phyloP scores from a whole-genome alignment of 768 basidiomycete species.

The Chiua virens region DNA sequence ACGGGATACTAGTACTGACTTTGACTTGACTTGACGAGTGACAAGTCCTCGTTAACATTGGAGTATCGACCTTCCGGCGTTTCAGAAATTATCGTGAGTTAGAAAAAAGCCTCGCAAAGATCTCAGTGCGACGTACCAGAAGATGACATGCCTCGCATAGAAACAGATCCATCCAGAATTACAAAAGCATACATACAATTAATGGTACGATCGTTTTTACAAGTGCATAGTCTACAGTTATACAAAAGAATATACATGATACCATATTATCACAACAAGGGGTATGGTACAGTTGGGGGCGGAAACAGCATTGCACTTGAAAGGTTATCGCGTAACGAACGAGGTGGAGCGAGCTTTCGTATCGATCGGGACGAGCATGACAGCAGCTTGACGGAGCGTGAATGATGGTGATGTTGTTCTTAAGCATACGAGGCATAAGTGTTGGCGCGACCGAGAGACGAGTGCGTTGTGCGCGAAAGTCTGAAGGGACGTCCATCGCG shows the following conservation, averaged over 20 bases:
- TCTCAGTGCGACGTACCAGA: too few relatives aligned
- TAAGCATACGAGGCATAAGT: constrained; percentile 24
- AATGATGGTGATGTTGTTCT: constrained; percentile 1
- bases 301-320: constrained; percentile 4
- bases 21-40: too few relatives aligned
- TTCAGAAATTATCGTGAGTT: not conserved
- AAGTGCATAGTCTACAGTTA: constrained; percentile 19
- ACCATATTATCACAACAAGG: constrained; percentile 25
- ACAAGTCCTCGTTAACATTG: too few relatives aligned
- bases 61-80: too few relatives aligned
- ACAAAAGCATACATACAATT: constrained; percentile 23
- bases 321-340: constrained; percentile 19
- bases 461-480: constrained; percentile 10
- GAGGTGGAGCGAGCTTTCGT: constrained; percentile 5
- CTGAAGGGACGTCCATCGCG: constrained; percentile 22
- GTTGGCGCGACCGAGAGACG: constrained; percentile 17
- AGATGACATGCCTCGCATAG: not conserved
- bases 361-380: constrained; percentile 11
- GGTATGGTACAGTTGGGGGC: constrained; percentile 13
- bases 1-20: too few relatives aligned
- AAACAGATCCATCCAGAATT: constrained; percentile 1
- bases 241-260: constrained; percentile 35
- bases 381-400: constrained; percentile 16
- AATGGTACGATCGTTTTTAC: constrained; percentile 20
- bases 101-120: not conserved